phyloP scores from a whole-genome alignment of 345 rosid genomes.

The Salix brachista region DNA sequence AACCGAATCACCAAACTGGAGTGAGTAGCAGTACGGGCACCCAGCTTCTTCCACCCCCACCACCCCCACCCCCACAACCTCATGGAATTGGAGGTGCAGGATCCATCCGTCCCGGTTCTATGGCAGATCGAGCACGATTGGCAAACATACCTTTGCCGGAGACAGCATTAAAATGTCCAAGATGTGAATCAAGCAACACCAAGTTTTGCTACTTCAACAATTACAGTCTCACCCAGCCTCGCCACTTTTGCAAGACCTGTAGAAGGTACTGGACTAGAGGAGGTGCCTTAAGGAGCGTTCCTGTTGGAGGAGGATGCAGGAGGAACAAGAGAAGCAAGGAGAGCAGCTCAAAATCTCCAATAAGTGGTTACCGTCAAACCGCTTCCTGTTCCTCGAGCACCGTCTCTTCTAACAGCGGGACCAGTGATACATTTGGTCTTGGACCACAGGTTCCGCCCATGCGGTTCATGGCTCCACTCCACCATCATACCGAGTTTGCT shows the following conservation, averaged over 20 bases:
- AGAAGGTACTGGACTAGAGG: conserved; percentile 98
- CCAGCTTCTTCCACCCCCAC: conserved; percentile 32
- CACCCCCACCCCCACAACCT: conserved; percentile 34
- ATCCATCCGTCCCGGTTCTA: conserved; percentile 78
- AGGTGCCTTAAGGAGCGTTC: conserved; percentile 81
- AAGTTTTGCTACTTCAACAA: conserved; percentile 97
- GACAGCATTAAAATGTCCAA: conserved; percentile 71
- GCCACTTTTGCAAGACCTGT: conserved; percentile 97
- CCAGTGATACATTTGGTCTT: conserved; percentile 43
- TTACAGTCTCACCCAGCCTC: conserved; percentile 94
- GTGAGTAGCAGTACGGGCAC: conserved; percentile 19
- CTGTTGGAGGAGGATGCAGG: conserved; percentile 90
- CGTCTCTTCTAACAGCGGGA: conserved; percentile 33
- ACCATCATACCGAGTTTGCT: conserved; percentile 35
- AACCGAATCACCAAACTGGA: conserved; percentile 36
- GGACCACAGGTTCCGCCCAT: conserved; percentile 40
- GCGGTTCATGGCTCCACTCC: conserved; percentile 53
- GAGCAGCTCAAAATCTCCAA: conserved; percentile 43
- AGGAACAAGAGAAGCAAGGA: conserved; percentile 83
- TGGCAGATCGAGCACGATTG: conserved; percentile 87
- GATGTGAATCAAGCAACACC: conserved; percentile 92
- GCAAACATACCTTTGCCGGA: conserved; percentile 85
- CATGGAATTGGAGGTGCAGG: conserved; percentile 54
- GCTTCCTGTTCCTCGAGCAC: conserved; percentile 39
- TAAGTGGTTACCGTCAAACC: conserved; percentile 34